Percentiles rank a stretch among this genome's conserved stretches.
phyloP scores from a whole-genome alignment of 1,284 basidiomycete species.

The Ceratobasidium sp. region DNA sequence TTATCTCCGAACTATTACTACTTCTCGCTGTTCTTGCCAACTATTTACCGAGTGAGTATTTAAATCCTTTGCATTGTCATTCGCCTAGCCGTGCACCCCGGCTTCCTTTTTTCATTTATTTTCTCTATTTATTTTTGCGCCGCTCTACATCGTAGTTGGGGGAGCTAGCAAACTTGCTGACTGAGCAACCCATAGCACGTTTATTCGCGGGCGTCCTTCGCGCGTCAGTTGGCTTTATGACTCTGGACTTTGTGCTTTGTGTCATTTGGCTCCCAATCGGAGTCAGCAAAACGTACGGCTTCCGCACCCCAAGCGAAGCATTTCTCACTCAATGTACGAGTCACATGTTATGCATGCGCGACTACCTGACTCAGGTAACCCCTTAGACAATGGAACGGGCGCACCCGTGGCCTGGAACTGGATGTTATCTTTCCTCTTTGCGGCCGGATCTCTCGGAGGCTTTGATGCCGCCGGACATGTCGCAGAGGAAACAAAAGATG shows the following conservation, averaged over 20 bases:
- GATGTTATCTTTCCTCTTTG: constrained; percentile 53
- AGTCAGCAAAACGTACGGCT: constrained; percentile 54
- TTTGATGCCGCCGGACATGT: constrained; percentile 57
- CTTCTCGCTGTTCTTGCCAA: constrained; percentile 54
- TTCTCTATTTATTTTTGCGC: background rate
- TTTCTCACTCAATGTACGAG: constrained; percentile 52
- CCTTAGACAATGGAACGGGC: constrained; percentile 55
- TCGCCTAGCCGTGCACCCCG: background rate
- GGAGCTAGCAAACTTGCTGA: background rate
- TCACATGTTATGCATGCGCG: background rate
- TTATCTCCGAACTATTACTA: constrained; percentile 52
- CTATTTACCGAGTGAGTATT: constrained; percentile 51
- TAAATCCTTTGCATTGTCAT: background rate
- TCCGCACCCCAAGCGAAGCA: constrained; percentile 53
- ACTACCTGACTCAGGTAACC: background rate
- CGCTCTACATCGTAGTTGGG: background rate
- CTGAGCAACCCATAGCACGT: constrained; percentile 44
- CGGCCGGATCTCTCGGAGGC: constrained; percentile 55
- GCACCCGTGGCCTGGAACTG: constrained; percentile 55
- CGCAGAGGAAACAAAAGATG: constrained; percentile 57
- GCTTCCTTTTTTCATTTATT: background rate
- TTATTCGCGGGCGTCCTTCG: constrained; percentile 55
- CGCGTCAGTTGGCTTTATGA: constrained; percentile 54
- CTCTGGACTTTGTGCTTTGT: constrained; percentile 55
- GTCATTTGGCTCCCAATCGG: constrained; percentile 58